A percentile compares a stretch with the other conserved stretches of the same genome.
Evolutionary conservation across 73 alveolate species (phyloP).

Genomic region (Tetrahymena borealis): DNA sequence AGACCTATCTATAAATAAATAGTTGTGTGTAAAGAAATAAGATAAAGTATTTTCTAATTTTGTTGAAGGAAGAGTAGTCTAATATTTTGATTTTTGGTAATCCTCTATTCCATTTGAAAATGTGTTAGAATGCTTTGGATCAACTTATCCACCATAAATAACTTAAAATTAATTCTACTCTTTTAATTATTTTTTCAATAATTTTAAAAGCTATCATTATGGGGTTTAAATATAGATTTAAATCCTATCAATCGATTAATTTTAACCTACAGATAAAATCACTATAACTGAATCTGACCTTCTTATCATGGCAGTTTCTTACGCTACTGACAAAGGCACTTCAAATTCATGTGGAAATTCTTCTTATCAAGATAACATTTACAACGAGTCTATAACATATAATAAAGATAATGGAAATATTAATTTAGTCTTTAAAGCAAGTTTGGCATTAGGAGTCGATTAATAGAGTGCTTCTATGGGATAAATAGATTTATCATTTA

Average conservation of each 20-base stretch:
- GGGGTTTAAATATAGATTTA: neutral
- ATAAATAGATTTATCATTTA: no score
- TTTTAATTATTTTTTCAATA: neutral
- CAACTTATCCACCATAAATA: neutral
- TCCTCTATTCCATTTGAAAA: neutral
- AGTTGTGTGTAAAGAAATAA: neutral
- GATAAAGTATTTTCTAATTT: neutral
- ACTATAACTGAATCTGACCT: neutral
- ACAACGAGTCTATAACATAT: no score
- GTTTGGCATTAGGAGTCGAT: no score
- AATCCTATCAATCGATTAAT: neutral
- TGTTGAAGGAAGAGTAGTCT: neutral
- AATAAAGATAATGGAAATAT: no score
- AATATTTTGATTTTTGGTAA: neutral
- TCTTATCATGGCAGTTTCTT: no score
- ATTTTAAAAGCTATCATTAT: neutral
- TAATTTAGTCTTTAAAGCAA: no score
- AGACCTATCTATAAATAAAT: neutral
- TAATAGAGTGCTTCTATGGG: no score
- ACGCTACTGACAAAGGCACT: no score
- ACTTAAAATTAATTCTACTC: neutral
- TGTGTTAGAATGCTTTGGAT: neutral
- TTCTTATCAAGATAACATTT: no score
- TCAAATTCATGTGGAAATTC: no score
- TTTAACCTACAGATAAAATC: neutral